Conservation (phyloP, 495 filamentous ascomycete species). For the Penicillium crystallinum region DNA sequence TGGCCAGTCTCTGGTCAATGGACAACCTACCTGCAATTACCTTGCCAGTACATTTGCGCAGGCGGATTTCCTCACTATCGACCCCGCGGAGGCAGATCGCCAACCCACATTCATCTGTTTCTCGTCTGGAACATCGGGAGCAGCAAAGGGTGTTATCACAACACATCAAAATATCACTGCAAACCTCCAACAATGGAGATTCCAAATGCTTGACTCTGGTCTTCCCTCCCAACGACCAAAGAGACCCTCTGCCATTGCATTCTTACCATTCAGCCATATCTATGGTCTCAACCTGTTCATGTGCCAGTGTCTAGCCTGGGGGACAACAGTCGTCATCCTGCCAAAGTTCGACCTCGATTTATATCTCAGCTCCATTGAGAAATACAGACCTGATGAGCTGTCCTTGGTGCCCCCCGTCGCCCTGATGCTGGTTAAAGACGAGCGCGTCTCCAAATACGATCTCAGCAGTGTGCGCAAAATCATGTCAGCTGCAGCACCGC, state of each 20-base stretch:
- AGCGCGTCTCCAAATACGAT: constrained; percentile 63
- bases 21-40: constrained; percentile 17
- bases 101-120: constrained; percentile 17
- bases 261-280: constrained; percentile 87
- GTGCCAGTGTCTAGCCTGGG: constrained; percentile 19
- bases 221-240: constrained; percentile 15
- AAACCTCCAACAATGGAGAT: constrained; percentile 45
- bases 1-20: constrained; percentile 7
- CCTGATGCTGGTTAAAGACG: constrained; percentile 65
- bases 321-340: constrained; percentile 54
- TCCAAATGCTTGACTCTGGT: constrained; percentile 12
- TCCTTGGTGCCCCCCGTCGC: constrained; percentile 65
- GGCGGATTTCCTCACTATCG: constrained; percentile 1
- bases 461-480: constrained; percentile 64
- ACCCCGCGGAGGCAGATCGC: constrained; percentile 7
- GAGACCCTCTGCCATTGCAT: constrained; percentile 61
- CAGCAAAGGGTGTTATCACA: constrained; percentile 51
- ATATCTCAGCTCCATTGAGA: constrained; percentile 17
- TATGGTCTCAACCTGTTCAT: constrained; percentile 50
- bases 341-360: constrained; percentile 66
- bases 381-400: constrained; percentile 20
- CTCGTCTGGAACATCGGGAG: constrained; percentile 22
- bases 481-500: constrained; percentile 74
- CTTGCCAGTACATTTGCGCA: constrained; percentile 14
- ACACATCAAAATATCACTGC: constrained; percentile 70